Base-by-base conservation (phyloP, 139 green algal species). In the Dunaliella sp. region DNA sequence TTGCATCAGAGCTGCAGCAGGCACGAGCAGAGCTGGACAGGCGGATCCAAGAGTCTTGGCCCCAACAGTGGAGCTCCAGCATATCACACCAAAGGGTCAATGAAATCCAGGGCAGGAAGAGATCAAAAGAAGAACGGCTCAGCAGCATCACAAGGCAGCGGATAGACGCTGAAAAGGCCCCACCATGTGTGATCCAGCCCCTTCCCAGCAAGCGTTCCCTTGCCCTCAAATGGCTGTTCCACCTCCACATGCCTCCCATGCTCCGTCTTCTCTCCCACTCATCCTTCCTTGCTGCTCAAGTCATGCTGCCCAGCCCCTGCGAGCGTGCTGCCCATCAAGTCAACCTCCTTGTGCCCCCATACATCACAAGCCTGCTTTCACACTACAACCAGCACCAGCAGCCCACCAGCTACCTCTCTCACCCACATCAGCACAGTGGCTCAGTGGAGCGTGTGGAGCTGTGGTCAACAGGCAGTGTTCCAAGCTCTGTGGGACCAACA, bases 261-360 rank as follows among this genome's bases (percentile, higher is more conserved):
- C 72, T 94, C 65, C 83, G 88, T 16, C 38, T 82, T 31, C 88
- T 94, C 48, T 88, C 86, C 22, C 80, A 88, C 1, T 28, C 59
- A 30, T 83, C 73, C 72, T 92, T 92, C 88, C 79, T 92, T 48
- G 91, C 91, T n/a, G n/a, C n/a, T n/a, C n/a, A n/a, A n/a, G n/a
- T n/a, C n/a, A n/a, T n/a, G n/a, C n/a, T n/a, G n/a, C n/a, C n/a
- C n/a, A n/a, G n/a, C n/a, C n/a, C n/a, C n/a, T n/a, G n/a, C n/a
- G n/a, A n/a, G n/a, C n/a, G n/a, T n/a, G n/a, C n/a, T n/a, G n/a
- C n/a, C n/a, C n/a, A n/a, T n/a, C n/a, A n/a, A n/a, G n/a, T n/a
- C n/a, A n/a, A n/a, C n/a, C n/a, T n/a, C n/a, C n/a, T n/a, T n/a
- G n/a, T n/a, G n/a, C 0, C 89, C 93, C 86, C 88, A 93, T 58